A percentile compares a stretch with the other conserved stretches of the same genome.
phyloP scores from a whole-genome alignment of 306 rosid species.

The Oxytropis ochrocephala region DNA sequence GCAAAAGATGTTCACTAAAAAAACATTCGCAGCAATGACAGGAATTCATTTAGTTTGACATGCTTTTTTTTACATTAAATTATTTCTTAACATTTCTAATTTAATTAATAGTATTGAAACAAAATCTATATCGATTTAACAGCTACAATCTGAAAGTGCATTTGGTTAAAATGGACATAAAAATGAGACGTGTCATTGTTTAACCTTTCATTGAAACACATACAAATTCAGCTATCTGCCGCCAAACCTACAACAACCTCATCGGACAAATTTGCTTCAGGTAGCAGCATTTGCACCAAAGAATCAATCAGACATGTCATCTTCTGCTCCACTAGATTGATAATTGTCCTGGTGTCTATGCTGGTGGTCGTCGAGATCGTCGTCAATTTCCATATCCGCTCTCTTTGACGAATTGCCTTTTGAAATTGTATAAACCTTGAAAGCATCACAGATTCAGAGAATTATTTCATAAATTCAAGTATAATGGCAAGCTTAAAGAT shows the following conservation, averaged over 20 bases:
- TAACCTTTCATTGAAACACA: slow-evolving; percentile 21
- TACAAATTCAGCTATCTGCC: slow-evolving; percentile 4
- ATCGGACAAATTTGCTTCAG: slow-evolving; percentile 13
- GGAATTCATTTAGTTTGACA: slow-evolving; percentile 14
- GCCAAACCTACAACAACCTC: slow-evolving; percentile 14
- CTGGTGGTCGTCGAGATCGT: slow-evolving; percentile 57
- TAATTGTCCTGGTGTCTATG: slow-evolving; percentile 60
- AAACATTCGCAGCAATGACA: not conserved
- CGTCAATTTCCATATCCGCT: slow-evolving; percentile 54
- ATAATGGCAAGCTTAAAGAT: not conserved
- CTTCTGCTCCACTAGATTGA: slow-evolving; percentile 83
- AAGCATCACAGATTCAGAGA: slow-evolving; percentile 9
- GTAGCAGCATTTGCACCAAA: slow-evolving; percentile 20
- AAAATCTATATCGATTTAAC: slow-evolving; percentile 25
- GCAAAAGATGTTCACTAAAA: not conserved
- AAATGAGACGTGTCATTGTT: slow-evolving; percentile 8
- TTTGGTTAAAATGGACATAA: slow-evolving; percentile 22
- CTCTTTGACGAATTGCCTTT: slow-evolving; percentile 47
- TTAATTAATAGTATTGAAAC: slow-evolving; percentile 11
- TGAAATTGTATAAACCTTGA: slow-evolving; percentile 55
- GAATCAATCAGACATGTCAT: slow-evolving; percentile 72
- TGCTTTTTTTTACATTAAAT: slow-evolving; percentile 25
- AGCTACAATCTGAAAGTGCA: slow-evolving; percentile 29
- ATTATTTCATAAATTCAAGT: not conserved
- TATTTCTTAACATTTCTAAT: slow-evolving; percentile 18